Conservation (phyloP, 768 basidiomycete species). For the Lenzites betulinus region DNA sequence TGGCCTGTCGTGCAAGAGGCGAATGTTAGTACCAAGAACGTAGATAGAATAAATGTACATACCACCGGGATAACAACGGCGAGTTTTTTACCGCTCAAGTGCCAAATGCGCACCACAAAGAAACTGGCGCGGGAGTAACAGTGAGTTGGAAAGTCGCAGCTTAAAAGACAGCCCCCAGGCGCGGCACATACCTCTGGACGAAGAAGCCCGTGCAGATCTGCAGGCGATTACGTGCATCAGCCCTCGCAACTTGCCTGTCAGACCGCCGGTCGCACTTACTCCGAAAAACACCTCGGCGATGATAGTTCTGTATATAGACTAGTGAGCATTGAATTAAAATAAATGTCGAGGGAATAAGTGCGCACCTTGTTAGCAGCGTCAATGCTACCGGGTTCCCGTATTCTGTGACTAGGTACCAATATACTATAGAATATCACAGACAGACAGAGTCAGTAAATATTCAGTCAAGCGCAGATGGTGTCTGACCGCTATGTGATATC, state of each 20-base stretch:
- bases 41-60: no score
- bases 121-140: slow-evolving; percentile 14
- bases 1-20: no score
- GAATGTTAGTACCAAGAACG: no score
- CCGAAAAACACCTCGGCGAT: slow-evolving; percentile 55
- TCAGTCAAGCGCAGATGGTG: background rate
- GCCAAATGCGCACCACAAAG: slow-evolving; percentile 26
- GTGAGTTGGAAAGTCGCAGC: no score
- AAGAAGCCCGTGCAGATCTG: slow-evolving; percentile 56
- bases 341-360: no score
- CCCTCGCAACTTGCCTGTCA: no score
- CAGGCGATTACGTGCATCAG: background rate
- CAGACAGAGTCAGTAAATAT: background rate
- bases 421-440: slow-evolving; percentile 46
- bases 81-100: slow-evolving; percentile 48
- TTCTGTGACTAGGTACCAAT: slow-evolving; percentile 54
- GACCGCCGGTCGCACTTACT: slow-evolving; percentile 35
- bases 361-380: slow-evolving; percentile 49
- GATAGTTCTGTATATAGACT: slow-evolving; percentile 32
- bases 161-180: no score
- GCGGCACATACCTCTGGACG: slow-evolving; percentile 53
- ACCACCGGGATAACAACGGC: slow-evolving; percentile 47
- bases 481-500: slow-evolving; percentile 27
- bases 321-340: background rate
- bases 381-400: slow-evolving; percentile 46